Conservation (phyloP, 805 yeast genomes). For the Blastobotrys terrestris region DNA sequence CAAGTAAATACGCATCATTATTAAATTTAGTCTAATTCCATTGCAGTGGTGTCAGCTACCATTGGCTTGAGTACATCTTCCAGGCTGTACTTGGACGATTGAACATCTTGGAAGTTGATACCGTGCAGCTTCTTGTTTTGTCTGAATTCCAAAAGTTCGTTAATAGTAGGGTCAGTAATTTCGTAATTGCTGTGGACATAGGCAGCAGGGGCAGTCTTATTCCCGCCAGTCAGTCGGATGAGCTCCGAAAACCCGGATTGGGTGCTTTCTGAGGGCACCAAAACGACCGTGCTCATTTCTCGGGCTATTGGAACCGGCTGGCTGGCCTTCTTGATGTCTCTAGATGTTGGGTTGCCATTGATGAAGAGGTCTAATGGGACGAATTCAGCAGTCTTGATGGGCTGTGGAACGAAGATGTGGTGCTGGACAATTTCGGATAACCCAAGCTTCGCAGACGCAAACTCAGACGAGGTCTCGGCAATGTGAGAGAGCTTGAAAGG, state of each 20-base stretch:
- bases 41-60: background rate
- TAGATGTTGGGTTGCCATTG: constrained; percentile 52
- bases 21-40: background rate
- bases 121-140: constrained; percentile 24
- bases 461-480: constrained; percentile 48
- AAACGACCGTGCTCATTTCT: constrained; percentile 68
- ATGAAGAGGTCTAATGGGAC: constrained; percentile 63
- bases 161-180: constrained; percentile 43
- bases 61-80: constrained; percentile 3
- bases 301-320: constrained; percentile 64
- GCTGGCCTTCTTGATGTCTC: constrained; percentile 33
- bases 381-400: constrained; percentile 66
- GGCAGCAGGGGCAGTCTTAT: constrained; percentile 59
- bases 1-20: background rate
- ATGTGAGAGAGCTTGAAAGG: constrained; percentile 84
- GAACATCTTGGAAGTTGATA: constrained; percentile 29
- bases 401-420: constrained; percentile 67
- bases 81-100: constrained; percentile 15
- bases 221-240: constrained; percentile 77
- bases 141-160: constrained; percentile 25
- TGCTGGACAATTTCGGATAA: constrained; percentile 73
- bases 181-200: constrained; percentile 83
- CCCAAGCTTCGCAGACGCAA: constrained; percentile 65
- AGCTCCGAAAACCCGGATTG: constrained; percentile 46
- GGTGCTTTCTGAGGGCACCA: constrained; percentile 38